A percentile compares a stretch with the other conserved stretches of the same genome.
phyloP scores from a whole-genome alignment of 2,329 filamentous ascomycete genomes.

The Nemania diffusa region DNA sequence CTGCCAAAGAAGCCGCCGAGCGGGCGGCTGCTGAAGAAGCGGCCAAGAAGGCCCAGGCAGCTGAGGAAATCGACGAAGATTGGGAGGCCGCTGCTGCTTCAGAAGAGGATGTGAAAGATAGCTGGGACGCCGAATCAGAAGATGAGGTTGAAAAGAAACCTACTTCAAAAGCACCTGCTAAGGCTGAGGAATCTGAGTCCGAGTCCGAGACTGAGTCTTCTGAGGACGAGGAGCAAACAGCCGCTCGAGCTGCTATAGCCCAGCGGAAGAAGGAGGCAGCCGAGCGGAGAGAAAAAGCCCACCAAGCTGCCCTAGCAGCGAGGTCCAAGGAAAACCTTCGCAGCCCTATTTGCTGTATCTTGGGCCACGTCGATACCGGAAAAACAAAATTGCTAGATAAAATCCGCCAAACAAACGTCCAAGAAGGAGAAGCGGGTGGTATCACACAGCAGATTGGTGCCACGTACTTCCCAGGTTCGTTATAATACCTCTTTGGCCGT shows the following conservation, averaged over 20 bases:
- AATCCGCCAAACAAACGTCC: constrained; percentile 97
- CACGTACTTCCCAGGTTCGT: constrained; percentile 84
- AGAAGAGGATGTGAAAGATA: constrained; percentile 85
- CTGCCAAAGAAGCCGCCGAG: constrained; percentile 66
- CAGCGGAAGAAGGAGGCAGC: constrained; percentile 89
- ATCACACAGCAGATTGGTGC: constrained; percentile 99
- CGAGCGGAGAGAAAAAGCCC: constrained; percentile 86
- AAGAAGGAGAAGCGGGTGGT: constrained; percentile 98
- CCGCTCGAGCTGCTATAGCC: constrained; percentile 75
- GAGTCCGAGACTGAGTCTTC: constrained; percentile 67
- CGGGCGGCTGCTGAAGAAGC: constrained; percentile 65
- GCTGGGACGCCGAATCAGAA: constrained; percentile 89
- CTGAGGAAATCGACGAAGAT: constrained; percentile 78
- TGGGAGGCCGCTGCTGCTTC: constrained; percentile 88
- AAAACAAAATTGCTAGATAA: constrained; percentile 99
- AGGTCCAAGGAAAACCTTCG: constrained; percentile 94
- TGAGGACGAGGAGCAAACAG: constrained; percentile 79
- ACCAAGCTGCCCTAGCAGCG: constrained; percentile 90
- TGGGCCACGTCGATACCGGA: constrained; percentile 99
- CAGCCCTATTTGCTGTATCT: constrained; percentile 99
- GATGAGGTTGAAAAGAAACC: constrained; percentile 69
- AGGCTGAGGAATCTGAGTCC: constrained; percentile 55
- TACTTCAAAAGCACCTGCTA: constrained; percentile 33
- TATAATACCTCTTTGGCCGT: background rate
- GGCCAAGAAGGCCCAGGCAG: constrained; percentile 63